Evolutionary conservation across 164 flowering plant species (phyloP), one percentile per base, ranked within the genome.

Genomic region (Stephania yunnanensis): DNA sequence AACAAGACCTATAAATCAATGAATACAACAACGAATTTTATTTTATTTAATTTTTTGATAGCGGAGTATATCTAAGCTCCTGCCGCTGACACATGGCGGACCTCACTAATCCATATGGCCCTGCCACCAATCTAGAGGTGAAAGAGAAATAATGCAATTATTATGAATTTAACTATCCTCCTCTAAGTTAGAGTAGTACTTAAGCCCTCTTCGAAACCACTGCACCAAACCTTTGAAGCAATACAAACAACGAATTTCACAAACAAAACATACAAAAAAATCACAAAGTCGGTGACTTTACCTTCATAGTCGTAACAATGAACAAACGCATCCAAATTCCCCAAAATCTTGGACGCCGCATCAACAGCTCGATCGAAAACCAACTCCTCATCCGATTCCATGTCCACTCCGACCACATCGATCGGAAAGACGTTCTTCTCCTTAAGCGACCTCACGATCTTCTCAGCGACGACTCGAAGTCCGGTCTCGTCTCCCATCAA

Each of bases 261-360:
- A 11, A 50, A 13, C 55, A 9, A 7, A 12, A 48, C 53, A 55
- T 12, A 58, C 15, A 58, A 3, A 58, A 19, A 6, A 15, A 58
- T 15, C 64, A 15, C 64, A 12, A n/a, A 58, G 64, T 58, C 19
- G 19, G 6, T 58, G n/a, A 5, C 64, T 55, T 8, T 84, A 94
- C 98, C 98, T 88, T 91, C 95, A 58, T 85, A 88, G 10, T 87
- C 13, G 69, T 83, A 90, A 72, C 95, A 88, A 78, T 91, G 80
- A 9, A 94, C 91, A 45, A 90, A 87, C 71, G 98, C 91, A 86
- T 94, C 97, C 78, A 92, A 74, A 50, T 75, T 79, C 44, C 95
- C 93, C 78, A 91, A 79, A 67, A 80, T 20, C 17, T 30, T 63
- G 29, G 81, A 85, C 3, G 93, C 93, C 82, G 82, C 85, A 9